These are phyloP conservation scores for Emergomyces pasteurianus DNA, from an alignment of 2,329 filamentous ascomycete species.

Conservation along the genomic window DNA sequence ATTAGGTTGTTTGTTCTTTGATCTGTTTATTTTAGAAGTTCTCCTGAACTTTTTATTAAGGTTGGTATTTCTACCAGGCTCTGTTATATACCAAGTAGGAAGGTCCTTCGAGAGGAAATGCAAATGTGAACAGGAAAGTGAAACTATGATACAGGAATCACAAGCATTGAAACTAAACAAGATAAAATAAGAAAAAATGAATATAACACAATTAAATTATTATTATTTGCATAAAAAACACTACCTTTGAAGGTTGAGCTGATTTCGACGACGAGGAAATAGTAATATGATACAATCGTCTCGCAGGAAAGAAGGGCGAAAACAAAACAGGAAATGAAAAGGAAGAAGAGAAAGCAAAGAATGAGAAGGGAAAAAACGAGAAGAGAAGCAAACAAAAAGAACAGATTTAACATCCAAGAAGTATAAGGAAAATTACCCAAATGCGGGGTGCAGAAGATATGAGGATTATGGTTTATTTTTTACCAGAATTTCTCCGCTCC, in stretches of 20 bases:
- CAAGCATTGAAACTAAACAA: neutral
- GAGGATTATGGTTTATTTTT: slow-evolving; percentile 1
- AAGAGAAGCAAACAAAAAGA: neutral
- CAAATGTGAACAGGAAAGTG: neutral
- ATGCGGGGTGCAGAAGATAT: neutral
- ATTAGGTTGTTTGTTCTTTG: neutral
- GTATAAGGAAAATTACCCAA: neutral
- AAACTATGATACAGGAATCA: neutral
- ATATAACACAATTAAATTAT: neutral
- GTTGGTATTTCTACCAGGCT: neutral
- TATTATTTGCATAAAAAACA: neutral
- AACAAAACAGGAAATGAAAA: neutral
- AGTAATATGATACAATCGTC: neutral
- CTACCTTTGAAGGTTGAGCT: too few relatives aligned
- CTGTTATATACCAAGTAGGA: neutral
- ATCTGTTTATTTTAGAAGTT: neutral
- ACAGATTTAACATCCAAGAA: neutral
- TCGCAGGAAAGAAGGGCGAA: neutral
- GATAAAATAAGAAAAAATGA: neutral
- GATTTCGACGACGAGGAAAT: neutral
- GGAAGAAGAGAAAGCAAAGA: too few relatives aligned
- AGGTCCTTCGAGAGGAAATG: neutral
- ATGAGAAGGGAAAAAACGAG: neutral
- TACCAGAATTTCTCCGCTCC: slow-evolving; percentile 9
- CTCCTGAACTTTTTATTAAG: neutral